These are phyloP conservation scores for Populus simonii DNA, from an alignment of 345 rosid species.

Conservation along the genomic window DNA sequence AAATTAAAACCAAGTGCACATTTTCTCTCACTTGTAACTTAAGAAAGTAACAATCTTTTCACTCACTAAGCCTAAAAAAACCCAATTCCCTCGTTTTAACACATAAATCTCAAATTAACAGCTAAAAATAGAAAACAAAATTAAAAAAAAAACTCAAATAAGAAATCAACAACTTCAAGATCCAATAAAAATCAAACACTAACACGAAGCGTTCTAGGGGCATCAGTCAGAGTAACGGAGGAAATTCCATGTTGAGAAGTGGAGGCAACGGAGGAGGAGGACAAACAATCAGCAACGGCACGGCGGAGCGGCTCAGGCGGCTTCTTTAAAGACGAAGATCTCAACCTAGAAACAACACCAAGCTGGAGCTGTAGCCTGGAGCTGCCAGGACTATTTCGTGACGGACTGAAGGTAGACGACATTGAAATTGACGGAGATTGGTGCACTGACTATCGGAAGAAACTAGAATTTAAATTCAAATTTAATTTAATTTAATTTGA, in stretches of 20 bases:
- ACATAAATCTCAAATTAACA: neutral
- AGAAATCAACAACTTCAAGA: conserved; percentile 30
- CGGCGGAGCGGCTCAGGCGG: conserved; percentile 97
- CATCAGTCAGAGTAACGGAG: conserved; percentile 56
- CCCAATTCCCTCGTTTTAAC: neutral
- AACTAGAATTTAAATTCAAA: neutral
- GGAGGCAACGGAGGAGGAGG: conserved; percentile 45
- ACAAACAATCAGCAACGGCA: conserved; percentile 77
- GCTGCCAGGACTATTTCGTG: conserved; percentile 58
- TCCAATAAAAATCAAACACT: conserved; percentile 39
- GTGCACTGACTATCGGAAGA: neutral
- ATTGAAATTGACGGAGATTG: conserved; percentile 19
- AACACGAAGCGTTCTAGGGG: conserved; percentile 94
- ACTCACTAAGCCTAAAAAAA: neutral
- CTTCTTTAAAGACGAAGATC: conserved; percentile 79
- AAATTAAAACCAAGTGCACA: neutral
- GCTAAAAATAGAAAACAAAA: neutral
- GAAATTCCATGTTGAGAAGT: conserved; percentile 58
- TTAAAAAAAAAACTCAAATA: neutral
- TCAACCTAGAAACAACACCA: conserved; percentile 62
- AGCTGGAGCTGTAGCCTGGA: conserved; percentile 25
- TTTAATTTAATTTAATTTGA: neutral
- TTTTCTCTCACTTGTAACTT: neutral
- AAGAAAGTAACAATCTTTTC: neutral
- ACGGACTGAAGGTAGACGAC: conserved; percentile 57